Percentiles rank a stretch among this genome's conserved stretches.
Conservation (phyloP, 208 protist species). For the Wallacemonas sp. region DNA sequence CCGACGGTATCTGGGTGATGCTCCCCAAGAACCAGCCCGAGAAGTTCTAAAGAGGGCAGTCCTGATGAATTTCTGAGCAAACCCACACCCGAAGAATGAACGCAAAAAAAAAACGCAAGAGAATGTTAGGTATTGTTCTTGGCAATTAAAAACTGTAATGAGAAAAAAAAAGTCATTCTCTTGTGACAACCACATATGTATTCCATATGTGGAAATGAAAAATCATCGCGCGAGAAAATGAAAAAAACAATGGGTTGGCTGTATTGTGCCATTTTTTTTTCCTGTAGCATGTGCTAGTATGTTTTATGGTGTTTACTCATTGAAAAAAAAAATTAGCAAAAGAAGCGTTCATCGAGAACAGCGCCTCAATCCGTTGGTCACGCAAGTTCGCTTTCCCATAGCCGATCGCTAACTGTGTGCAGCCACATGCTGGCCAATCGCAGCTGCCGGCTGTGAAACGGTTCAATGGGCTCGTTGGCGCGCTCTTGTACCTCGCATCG, state of each 20-base stretch:
- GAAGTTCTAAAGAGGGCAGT: slow-evolving; percentile 56
- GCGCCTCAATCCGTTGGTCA: too few relatives aligned
- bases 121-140: slow-evolving; percentile 14
- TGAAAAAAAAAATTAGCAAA: slow-evolving; percentile 8
- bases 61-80: background rate
- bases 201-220: too few relatives aligned
- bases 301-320: slow-evolving; percentile 13
- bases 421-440: too few relatives aligned
- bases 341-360: too few relatives aligned
- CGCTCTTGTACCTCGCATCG: too few relatives aligned
- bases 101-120: background rate
- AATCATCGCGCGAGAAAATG: background rate
- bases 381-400: too few relatives aligned
- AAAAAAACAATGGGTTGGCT: slow-evolving; percentile 3
- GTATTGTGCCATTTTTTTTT: slow-evolving; percentile 23
- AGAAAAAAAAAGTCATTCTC: background rate
- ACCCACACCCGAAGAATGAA: background rate
- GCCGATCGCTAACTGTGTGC: too few relatives aligned
- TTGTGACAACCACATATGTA: background rate
- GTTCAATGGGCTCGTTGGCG: too few relatives aligned
- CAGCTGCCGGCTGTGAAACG: too few relatives aligned
- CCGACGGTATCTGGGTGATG: slow-evolving; percentile 84
- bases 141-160: background rate
- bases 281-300: slow-evolving; percentile 17
- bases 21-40: slow-evolving; percentile 87